Evolutionary conservation across 2,329 filamentous ascomycete species (phyloP).

Genomic region (Monosporascus sp.): DNA sequence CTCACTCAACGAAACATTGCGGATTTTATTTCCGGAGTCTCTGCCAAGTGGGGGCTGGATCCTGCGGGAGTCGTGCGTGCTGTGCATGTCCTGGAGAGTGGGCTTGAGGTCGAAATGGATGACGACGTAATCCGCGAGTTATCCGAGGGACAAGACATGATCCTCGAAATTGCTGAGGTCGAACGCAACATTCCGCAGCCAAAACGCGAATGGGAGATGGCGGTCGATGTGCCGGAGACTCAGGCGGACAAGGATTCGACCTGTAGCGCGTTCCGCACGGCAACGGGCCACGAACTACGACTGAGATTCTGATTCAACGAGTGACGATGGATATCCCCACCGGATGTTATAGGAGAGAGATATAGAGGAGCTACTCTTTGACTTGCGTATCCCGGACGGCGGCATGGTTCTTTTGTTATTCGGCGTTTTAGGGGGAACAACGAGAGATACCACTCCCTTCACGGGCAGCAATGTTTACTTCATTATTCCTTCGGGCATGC

Average conservation of each 20-base stretch:
- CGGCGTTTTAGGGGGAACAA: conserved; percentile 21
- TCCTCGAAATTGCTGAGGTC: conserved; percentile 58
- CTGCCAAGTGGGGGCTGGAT: conserved; percentile 77
- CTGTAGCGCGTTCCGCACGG: conserved; percentile 25
- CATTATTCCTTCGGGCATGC: conserved; percentile 7
- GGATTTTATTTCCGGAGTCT: conserved; percentile 68
- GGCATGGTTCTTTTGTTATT: conserved; percentile 13
- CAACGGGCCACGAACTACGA: conserved; percentile 39
- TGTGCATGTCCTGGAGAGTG: conserved; percentile 66
- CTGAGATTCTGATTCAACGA: conserved; percentile 37
- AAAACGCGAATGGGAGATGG: conserved; percentile 60
- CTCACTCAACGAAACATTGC: conserved; percentile 69
- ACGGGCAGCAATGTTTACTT: conserved; percentile 16
- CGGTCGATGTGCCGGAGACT: conserved; percentile 42
- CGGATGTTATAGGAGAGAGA: conserved; percentile 1
- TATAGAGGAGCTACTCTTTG: conserved; percentile 11
- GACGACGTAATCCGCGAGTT: conserved; percentile 83
- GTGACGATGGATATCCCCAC: conserved; percentile 3
- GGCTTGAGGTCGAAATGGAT: conserved; percentile 80
- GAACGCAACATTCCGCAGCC: conserved; percentile 29
- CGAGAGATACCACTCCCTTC: conserved; percentile 26
- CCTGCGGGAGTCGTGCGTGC: conserved; percentile 64
- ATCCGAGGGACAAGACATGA: conserved; percentile 88
- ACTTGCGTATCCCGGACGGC: conserved; percentile 13
- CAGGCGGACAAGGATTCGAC: conserved; percentile 24